These are phyloP conservation scores for Verruconis gallopava DNA, from an alignment of 2,329 filamentous ascomycete species.

Conservation along the genomic window DNA sequence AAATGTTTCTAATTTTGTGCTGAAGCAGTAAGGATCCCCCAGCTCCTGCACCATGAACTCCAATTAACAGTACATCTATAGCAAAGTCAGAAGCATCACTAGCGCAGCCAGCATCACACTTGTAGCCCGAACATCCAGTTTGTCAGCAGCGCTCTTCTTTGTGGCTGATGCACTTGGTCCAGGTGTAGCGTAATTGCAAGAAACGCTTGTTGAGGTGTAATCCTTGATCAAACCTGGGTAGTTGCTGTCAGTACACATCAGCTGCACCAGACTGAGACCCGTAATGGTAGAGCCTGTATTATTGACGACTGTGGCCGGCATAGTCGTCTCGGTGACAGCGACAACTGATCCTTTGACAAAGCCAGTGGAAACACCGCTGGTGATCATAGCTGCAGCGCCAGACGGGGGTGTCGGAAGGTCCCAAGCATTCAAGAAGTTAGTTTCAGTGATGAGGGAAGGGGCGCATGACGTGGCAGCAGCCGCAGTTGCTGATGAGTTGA, in stretches of 20 bases:
- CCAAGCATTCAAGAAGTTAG: constrained; percentile 65
- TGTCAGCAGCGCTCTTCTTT: not conserved
- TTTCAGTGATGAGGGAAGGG: constrained; percentile 49
- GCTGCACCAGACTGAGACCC: constrained; percentile 45
- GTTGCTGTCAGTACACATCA: constrained; percentile 42
- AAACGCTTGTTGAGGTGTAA: not conserved
- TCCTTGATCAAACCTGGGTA: constrained; percentile 1
- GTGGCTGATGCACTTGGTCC: not conserved
- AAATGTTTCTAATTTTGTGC: too few species aligned
- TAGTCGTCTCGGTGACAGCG: constrained; percentile 41
- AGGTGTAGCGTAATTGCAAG: not conserved
- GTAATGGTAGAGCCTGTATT: constrained; percentile 45
- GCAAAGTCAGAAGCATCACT: too few species aligned
- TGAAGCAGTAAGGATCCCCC: too few species aligned
- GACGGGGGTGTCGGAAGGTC: constrained; percentile 56
- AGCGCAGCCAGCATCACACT: not conserved
- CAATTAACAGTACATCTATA: too few species aligned
- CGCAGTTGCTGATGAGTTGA: constrained; percentile 43
- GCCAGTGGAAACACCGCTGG: constrained; percentile 56
- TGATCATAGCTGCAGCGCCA: constrained; percentile 58
- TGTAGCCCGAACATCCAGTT: not conserved
- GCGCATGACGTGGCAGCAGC: constrained; percentile 51
- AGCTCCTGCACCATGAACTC: too few species aligned
- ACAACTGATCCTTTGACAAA: constrained; percentile 42
- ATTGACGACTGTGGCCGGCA: constrained; percentile 45